These are phyloP conservation scores for Puccinia novopanici DNA, from an alignment of 1,284 basidiomycete genomes.

Conservation along the genomic window DNA sequence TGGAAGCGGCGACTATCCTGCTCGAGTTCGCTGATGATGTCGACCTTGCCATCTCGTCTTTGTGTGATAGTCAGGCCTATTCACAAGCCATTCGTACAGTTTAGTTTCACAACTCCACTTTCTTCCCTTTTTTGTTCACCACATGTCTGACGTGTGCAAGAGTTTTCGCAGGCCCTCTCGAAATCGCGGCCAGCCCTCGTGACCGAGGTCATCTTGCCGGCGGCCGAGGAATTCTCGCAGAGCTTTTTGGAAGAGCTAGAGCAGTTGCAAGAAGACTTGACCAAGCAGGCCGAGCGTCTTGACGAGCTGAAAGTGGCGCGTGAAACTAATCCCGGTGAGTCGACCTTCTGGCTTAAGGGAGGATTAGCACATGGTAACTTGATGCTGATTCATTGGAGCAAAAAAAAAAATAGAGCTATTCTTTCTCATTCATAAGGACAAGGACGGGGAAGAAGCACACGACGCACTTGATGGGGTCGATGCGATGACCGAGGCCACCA, in stretches of 20 bases:
- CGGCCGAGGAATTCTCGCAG: slow-evolving; percentile 72
- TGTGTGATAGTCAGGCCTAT: slow-evolving; percentile 78
- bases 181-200: slow-evolving; percentile 68
- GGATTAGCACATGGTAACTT: background rate
- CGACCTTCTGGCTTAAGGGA: background rate
- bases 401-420: slow-evolving; percentile 54
- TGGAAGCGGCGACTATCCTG: slow-evolving; percentile 80
- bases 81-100: slow-evolving; percentile 84
- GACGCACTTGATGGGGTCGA: slow-evolving; percentile 95
- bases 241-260: slow-evolving; percentile 76
- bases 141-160: background rate
- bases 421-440: slow-evolving; percentile 67
- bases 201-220: slow-evolving; percentile 74
- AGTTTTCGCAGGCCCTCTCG: slow-evolving; percentile 60
- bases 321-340: slow-evolving; percentile 74
- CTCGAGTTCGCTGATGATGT: slow-evolving; percentile 81
- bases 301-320: slow-evolving; percentile 76
- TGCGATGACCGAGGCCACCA: slow-evolving; percentile 65
- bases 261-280: slow-evolving; percentile 84
- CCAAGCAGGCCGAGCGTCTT: slow-evolving; percentile 79
- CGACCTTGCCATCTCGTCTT: slow-evolving; percentile 73
- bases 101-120: slow-evolving; percentile 52
- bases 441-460: slow-evolving; percentile 64
- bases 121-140: background rate
- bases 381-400: slow-evolving; percentile 62